phyloP scores from a whole-genome alignment of 495 filamentous ascomycete genomes.

The Darksidea phi region DNA sequence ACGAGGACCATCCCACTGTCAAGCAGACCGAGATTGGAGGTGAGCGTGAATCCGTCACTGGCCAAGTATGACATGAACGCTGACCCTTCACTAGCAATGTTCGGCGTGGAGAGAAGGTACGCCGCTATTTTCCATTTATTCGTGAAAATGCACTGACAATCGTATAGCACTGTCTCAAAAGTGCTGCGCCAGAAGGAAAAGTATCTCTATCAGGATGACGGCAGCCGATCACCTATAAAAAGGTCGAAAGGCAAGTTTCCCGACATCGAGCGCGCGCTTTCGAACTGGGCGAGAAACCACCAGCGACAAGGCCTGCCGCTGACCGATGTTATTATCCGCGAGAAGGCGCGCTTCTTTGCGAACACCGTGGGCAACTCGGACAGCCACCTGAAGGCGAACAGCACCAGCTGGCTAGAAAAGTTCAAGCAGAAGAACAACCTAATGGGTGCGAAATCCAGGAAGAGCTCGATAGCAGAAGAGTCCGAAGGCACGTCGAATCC shows the following conservation, averaged over 20 bases:
- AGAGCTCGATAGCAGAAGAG: slow-evolving; percentile 58
- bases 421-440: slow-evolving; percentile 93
- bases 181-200: slow-evolving; percentile 95
- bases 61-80: slow-evolving; percentile 12
- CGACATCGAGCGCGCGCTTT: slow-evolving; percentile 92
- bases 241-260: slow-evolving; percentile 86
- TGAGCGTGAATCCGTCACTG: slow-evolving; percentile 45
- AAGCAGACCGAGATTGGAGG: slow-evolving; percentile 98
- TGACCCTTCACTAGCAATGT: slow-evolving; percentile 63
- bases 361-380: slow-evolving; percentile 73
- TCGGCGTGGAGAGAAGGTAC: slow-evolving; percentile 98
- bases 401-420: slow-evolving; percentile 83
- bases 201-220: slow-evolving; percentile 86
- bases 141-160: slow-evolving; percentile 22
- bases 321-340: slow-evolving; percentile 78
- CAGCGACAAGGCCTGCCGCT: slow-evolving; percentile 73
- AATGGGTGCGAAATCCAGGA: slow-evolving; percentile 61
- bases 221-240: slow-evolving; percentile 84
- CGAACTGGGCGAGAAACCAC: slow-evolving; percentile 81
- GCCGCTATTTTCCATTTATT: slow-evolving; percentile 20
- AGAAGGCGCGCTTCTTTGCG: slow-evolving; percentile 85
- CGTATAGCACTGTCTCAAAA: slow-evolving; percentile 89
- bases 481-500: slow-evolving; percentile 41
- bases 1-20: slow-evolving; percentile 88
- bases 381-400: slow-evolving; percentile 72